phyloP scores from a whole-genome alignment of 805 yeast genomes.

The Starmerella potacharoeniae region DNA sequence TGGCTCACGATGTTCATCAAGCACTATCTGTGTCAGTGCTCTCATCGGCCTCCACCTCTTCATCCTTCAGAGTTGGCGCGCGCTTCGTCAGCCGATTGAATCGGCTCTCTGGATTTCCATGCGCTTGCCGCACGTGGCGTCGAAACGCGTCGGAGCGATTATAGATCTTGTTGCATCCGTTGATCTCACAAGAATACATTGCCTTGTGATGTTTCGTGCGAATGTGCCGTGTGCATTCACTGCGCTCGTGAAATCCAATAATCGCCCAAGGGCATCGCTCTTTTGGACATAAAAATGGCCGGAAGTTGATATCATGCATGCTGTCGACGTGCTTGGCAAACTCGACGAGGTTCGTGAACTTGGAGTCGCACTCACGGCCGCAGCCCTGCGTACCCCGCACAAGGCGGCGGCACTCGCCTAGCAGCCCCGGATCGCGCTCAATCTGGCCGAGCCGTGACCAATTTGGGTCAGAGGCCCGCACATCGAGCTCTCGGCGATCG shows the following conservation, averaged over 20 bases:
- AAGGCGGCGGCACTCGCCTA: conserved; percentile 14
- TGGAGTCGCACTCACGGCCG: conserved; percentile 19
- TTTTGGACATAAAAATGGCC: conserved; percentile 18
- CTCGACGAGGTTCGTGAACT: conserved; percentile 13
- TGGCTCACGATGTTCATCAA: neutral
- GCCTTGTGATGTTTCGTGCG: conserved; percentile 20
- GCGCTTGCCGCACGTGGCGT: conserved; percentile 19
- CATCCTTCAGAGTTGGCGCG: neutral
- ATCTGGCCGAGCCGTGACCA: conserved; percentile 14
- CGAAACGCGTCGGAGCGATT: conserved; percentile 21
- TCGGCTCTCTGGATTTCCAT: conserved; percentile 11
- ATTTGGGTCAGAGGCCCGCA: neutral
- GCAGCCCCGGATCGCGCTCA: conserved; percentile 8
- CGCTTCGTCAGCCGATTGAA: conserved; percentile 7
- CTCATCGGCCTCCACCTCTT: neutral
- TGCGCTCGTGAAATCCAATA: conserved; percentile 21
- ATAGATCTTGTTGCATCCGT: conserved; percentile 17
- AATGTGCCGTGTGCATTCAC: conserved; percentile 21
- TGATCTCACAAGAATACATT: conserved; percentile 18
- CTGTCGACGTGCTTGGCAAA: conserved; percentile 16
- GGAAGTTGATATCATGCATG: conserved; percentile 14
- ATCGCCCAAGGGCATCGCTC: conserved; percentile 18
- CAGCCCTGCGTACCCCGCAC: conserved; percentile 21
- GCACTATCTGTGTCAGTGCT: neutral
- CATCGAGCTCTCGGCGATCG: conserved; percentile 11